phyloP scores from a whole-genome alignment of 75 land plant species.

The Larix kaempferi region DNA sequence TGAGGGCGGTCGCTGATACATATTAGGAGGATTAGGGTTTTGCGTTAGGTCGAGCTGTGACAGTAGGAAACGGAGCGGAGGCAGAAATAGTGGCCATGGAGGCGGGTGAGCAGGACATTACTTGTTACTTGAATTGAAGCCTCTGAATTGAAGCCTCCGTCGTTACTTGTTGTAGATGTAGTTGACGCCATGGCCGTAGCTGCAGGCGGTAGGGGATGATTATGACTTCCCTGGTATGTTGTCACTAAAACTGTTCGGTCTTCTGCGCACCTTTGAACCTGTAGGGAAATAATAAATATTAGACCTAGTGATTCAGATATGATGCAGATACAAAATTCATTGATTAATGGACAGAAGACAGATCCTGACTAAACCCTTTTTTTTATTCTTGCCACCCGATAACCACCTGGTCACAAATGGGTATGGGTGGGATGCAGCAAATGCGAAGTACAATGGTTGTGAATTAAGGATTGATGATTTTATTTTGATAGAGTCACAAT shows the following conservation, averaged over 20 bases:
- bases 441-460: too few relatives aligned
- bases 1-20: neutral
- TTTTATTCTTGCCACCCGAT: too few relatives aligned
- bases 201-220: constrained; percentile 78
- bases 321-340: too few relatives aligned
- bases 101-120: neutral
- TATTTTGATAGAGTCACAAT: too few relatives aligned
- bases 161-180: constrained; percentile 40
- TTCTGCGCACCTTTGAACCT: constrained; percentile 96
- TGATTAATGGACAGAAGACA: too few relatives aligned
- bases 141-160: too few relatives aligned
- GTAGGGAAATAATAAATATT: neutral
- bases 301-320: too few relatives aligned
- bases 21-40: constrained; percentile 21
- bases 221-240: constrained; percentile 93
- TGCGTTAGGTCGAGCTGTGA: constrained; percentile 74
- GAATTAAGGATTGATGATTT: too few relatives aligned
- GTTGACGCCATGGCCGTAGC: constrained; percentile 96
- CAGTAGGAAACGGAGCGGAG: constrained; percentile 44
- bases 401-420: too few relatives aligned
- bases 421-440: too few relatives aligned
- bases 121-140: too few relatives aligned
- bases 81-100: constrained; percentile 9
- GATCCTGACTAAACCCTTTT: too few relatives aligned
- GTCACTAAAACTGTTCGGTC: constrained; percentile 81